These are phyloP conservation scores for Phanerochaete carnosa DNA, from an alignment of 768 basidiomycete species.

Conservation along the genomic window DNA sequence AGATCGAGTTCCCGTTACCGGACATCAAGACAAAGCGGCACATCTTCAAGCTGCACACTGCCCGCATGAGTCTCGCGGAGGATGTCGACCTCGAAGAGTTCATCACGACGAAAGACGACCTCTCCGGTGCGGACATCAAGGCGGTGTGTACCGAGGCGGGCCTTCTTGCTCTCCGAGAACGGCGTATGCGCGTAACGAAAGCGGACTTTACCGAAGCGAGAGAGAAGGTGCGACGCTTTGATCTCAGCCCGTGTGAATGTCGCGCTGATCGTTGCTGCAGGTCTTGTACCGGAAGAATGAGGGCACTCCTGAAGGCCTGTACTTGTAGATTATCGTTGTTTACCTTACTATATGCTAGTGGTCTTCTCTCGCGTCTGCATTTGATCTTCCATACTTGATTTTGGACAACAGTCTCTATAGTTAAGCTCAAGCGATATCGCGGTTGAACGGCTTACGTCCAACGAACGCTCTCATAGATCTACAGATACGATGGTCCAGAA, in stretches of 20 bases:
- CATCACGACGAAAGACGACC: conserved; percentile 92
- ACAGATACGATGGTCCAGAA: conserved; percentile 19
- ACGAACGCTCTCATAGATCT: conserved; percentile 49
- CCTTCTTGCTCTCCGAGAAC: conserved; percentile 86
- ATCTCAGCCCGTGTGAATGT: conserved; percentile 3
- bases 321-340: conserved; percentile 47
- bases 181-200: conserved; percentile 93
- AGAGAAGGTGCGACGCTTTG: conserved; percentile 70
- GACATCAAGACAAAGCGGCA: conserved; percentile 99
- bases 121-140: conserved; percentile 98
- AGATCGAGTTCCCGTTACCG: conserved; percentile 97
- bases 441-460: conserved; percentile 18
- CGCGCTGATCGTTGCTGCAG: conserved; percentile 31
- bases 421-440: not conserved
- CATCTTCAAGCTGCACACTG: conserved; percentile 96
- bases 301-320: conserved; percentile 87
- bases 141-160: conserved; percentile 99
- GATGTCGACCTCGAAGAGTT: conserved; percentile 97
- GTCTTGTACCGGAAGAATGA: conserved; percentile 97
- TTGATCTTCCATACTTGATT: not conserved
- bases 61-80: conserved; percentile 84
- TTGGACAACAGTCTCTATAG: not conserved
- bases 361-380: not conserved
- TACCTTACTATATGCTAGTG: conserved; percentile 6
- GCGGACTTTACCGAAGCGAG: conserved; percentile 85